Percentiles rank a stretch among this genome's conserved stretches.
These are phyloP conservation scores for Peronospora belbahrii DNA, from an alignment of 352 stramenopile species.

Conservation along the genomic window DNA sequence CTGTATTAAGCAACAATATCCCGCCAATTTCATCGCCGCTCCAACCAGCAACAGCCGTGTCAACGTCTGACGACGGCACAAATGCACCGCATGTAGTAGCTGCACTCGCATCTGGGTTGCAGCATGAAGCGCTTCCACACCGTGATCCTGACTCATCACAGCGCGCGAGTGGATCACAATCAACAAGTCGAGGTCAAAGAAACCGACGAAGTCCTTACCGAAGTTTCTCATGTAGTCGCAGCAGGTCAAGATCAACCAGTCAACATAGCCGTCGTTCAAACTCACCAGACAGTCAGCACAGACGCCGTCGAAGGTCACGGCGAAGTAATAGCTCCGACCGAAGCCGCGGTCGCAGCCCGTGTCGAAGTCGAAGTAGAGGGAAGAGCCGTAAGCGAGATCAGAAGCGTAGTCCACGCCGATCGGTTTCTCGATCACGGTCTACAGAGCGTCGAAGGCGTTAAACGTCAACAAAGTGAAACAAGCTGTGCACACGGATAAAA, in stretches of 20 bases:
- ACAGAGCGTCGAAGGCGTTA: slow-evolving; percentile 13
- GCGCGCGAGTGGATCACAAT: slow-evolving; percentile 8
- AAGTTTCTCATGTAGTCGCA: slow-evolving; percentile 15
- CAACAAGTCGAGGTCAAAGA: slow-evolving; percentile 12
- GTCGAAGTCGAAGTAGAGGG: slow-evolving; percentile 6
- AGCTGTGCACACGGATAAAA: background rate
- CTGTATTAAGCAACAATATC: background rate
- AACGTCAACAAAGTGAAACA: background rate
- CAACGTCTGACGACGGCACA: background rate
- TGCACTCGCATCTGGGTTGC: background rate
- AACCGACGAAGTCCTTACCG: slow-evolving; percentile 2
- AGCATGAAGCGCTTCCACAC: background rate
- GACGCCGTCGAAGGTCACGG: slow-evolving; percentile 10
- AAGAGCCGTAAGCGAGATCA: slow-evolving; percentile 11
- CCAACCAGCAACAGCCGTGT: background rate
- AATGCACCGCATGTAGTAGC: background rate
- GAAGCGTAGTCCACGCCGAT: slow-evolving; percentile 16
- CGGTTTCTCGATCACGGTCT: slow-evolving; percentile 26
- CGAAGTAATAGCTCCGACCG: slow-evolving; percentile 14
- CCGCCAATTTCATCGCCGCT: slow-evolving; percentile 7
- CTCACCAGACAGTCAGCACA: slow-evolving; percentile 11
- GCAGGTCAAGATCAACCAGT: slow-evolving; percentile 12
- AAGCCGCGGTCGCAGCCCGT: slow-evolving; percentile 29
- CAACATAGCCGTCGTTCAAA: slow-evolving; percentile 12
- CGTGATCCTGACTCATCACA: background rate